These are phyloP conservation scores for Trametes pubescens DNA, from an alignment of 1,284 basidiomycete genomes.

Conservation along the genomic window DNA sequence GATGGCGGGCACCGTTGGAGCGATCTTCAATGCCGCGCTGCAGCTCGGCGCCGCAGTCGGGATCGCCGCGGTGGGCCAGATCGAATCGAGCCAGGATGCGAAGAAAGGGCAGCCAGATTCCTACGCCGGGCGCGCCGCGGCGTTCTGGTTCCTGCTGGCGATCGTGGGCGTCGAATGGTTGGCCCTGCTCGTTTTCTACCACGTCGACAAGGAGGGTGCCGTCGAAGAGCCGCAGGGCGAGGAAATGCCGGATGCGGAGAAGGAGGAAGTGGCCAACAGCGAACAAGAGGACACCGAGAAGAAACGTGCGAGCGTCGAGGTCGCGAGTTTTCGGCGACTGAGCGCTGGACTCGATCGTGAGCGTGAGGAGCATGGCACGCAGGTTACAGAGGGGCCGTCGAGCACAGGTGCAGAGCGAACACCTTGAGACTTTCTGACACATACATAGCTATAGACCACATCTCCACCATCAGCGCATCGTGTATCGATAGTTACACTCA, in stretches of 20 bases:
- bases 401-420: too few species aligned
- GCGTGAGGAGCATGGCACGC: too few species aligned
- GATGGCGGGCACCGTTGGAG: constrained; percentile 62
- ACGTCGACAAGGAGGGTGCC: constrained; percentile 31
- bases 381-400: too few species aligned
- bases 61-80: constrained; percentile 54
- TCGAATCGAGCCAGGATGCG: constrained; percentile 53
- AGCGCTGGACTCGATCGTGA: too few species aligned
- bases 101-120: constrained; percentile 40
- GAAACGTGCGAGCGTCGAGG: too few species aligned
- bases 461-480: too few species aligned
- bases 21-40: constrained; percentile 62
- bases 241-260: not conserved
- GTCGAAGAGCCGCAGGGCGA: constrained; percentile 6
- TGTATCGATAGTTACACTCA: too few species aligned
- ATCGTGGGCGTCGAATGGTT: constrained; percentile 47
- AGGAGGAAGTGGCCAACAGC: not conserved
- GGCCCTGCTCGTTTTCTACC: constrained; percentile 50
- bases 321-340: too few species aligned
- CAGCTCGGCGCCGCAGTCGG: constrained; percentile 61
- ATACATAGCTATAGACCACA: too few species aligned
- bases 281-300: too few species aligned
- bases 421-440: too few species aligned
- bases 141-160: constrained; percentile 59
- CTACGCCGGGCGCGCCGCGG: constrained; percentile 53